phyloP scores from a whole-genome alignment of 371 early-diverging fungal genomes.

The Lichtheimia ornata region DNA sequence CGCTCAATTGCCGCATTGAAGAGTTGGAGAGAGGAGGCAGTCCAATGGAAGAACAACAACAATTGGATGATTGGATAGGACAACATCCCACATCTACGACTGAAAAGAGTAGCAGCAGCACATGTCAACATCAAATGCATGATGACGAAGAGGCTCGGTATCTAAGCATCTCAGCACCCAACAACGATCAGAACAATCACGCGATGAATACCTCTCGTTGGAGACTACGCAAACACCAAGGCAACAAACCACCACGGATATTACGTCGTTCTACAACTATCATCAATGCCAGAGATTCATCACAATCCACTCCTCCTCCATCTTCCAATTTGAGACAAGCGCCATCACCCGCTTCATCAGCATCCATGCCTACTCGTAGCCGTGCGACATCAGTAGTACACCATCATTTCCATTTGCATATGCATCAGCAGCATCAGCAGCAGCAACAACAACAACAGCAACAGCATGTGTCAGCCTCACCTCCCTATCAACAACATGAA shows the following conservation, averaged over 20 bases:
- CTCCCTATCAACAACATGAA: not conserved
- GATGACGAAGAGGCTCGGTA: not conserved
- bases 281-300: too few species aligned
- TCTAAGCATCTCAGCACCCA: constrained; percentile 23
- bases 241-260: too few species aligned
- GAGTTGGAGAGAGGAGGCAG: constrained; percentile 14
- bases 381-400: constrained; percentile 32
- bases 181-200: too few species aligned
- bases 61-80: constrained; percentile 7
- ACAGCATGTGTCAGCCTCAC: constrained; percentile 5
- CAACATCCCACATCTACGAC: not conserved
- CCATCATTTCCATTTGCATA: constrained; percentile 46
- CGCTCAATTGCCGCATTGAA: constrained; percentile 24
- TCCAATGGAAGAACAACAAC: not conserved
- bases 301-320: not conserved
- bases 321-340: constrained; percentile 1
- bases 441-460: constrained; percentile 11
- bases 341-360: constrained; percentile 19
- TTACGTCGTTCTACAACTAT: too few species aligned
- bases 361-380: constrained; percentile 15
- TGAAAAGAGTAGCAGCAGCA: constrained; percentile 1
- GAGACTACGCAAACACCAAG: too few species aligned
- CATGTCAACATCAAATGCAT: not conserved
- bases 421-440: constrained; percentile 17
- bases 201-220: too few species aligned